phyloP scores from a whole-genome alignment of 2,329 filamentous ascomycete species.

The Penicillium thymicola region DNA sequence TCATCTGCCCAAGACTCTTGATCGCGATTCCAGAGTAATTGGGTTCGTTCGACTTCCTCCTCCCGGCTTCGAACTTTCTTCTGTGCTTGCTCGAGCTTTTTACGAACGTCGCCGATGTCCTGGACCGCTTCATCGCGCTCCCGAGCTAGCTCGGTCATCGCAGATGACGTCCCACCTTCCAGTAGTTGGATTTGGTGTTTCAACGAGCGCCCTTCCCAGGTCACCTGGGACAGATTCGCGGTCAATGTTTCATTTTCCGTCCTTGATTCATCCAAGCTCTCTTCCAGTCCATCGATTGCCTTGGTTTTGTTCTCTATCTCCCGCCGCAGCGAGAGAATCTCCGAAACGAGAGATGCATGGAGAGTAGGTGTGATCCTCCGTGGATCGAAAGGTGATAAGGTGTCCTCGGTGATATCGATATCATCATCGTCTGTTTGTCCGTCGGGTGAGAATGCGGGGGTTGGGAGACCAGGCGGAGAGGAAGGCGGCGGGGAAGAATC shows the following conservation, averaged over 20 bases:
- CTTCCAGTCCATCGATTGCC: slow-evolving; percentile 81
- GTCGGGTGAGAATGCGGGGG: slow-evolving; percentile 40
- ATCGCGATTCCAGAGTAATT: slow-evolving; percentile 78
- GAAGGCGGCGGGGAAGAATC: slow-evolving; percentile 64
- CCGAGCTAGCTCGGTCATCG: slow-evolving; percentile 74
- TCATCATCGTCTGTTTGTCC: slow-evolving; percentile 37
- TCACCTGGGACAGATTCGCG: slow-evolving; percentile 57
- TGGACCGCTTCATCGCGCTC: slow-evolving; percentile 85
- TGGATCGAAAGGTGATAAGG: slow-evolving; percentile 74
- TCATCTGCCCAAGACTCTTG: slow-evolving; percentile 83
- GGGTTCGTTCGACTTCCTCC: slow-evolving; percentile 74
- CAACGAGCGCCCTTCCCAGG: slow-evolving; percentile 74
- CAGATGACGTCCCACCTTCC: slow-evolving; percentile 83
- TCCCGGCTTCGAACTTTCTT: slow-evolving; percentile 76
- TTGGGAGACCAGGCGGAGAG: slow-evolving; percentile 57
- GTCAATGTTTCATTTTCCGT: slow-evolving; percentile 72
- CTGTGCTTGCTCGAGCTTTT: slow-evolving; percentile 71
- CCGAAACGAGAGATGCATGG: slow-evolving; percentile 89
- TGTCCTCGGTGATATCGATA: slow-evolving; percentile 54
- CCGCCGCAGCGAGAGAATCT: slow-evolving; percentile 80
- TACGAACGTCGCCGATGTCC: slow-evolving; percentile 66
- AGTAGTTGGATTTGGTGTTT: slow-evolving; percentile 83
- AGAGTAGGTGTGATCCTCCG: slow-evolving; percentile 91
- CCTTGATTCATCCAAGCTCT: slow-evolving; percentile 65
- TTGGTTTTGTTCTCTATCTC: slow-evolving; percentile 88